Percentiles rank a stretch among this genome's conserved stretches.
These are phyloP conservation scores for Cladophialophora immunda DNA, from an alignment of 2,329 filamentous ascomycete genomes.

Conservation along the genomic window DNA sequence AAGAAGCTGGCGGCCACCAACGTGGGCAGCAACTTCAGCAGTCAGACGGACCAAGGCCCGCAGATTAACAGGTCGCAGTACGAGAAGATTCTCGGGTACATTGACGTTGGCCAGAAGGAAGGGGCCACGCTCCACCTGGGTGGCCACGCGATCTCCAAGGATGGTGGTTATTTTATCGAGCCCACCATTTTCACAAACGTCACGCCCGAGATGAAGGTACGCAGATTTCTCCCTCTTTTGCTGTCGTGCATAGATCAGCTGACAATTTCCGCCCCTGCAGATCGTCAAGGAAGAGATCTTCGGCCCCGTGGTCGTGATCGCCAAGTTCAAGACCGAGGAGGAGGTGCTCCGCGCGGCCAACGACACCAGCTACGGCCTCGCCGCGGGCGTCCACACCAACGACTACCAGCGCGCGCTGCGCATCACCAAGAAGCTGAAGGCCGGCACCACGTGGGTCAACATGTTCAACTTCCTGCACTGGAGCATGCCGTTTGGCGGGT, in stretches of 20 bases:
- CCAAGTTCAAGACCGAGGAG: constrained; percentile 49
- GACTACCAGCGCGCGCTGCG: constrained; percentile 51
- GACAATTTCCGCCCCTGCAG: not conserved
- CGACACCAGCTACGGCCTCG: constrained; percentile 52
- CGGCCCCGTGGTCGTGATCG: constrained; percentile 52
- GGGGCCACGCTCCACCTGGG: constrained; percentile 73
- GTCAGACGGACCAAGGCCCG: constrained; percentile 76
- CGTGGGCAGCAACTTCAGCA: constrained; percentile 75
- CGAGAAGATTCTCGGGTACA: constrained; percentile 73
- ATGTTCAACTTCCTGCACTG: constrained; percentile 52
- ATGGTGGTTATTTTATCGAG: constrained; percentile 55
- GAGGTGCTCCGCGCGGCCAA: constrained; percentile 51
- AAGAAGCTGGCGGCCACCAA: constrained; percentile 65
- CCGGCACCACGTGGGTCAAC: constrained; percentile 56
- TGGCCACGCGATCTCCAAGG: constrained; percentile 49
- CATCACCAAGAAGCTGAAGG: constrained; percentile 51
- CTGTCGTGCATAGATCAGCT: not conserved
- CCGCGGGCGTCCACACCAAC: constrained; percentile 51
- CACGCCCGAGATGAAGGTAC: constrained; percentile 60
- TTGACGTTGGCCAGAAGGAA: constrained; percentile 73
- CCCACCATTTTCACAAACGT: constrained; percentile 68
- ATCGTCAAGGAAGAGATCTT: constrained; percentile 65
- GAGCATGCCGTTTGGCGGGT: constrained; percentile 52
- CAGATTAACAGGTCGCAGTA: constrained; percentile 77
- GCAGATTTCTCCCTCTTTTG: not conserved